Evolutionary conservation across 2,329 filamentous ascomycete species (phyloP).

Genomic region (Fusarium papillatum): DNA sequence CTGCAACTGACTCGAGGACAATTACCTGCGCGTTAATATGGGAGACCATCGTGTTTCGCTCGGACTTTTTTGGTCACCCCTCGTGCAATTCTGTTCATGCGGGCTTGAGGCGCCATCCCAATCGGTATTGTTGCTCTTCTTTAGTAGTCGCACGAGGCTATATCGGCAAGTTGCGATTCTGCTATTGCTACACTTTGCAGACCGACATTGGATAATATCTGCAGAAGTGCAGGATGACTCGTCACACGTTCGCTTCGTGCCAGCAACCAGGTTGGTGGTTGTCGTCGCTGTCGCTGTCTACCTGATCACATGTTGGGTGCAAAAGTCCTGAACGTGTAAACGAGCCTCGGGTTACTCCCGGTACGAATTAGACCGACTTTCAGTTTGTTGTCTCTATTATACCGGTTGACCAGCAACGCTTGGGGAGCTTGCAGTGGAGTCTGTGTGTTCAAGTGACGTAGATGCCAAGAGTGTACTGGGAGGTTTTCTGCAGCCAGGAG

Average conservation of each 20-base stretch:
- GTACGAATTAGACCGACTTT: not conserved
- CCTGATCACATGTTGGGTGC: not conserved
- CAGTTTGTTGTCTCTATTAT: not conserved
- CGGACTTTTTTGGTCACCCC: constrained; percentile 2
- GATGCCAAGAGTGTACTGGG: not conserved
- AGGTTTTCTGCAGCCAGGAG: not conserved
- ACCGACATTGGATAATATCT: not conserved
- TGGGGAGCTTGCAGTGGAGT: not conserved
- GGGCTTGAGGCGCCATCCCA: not conserved
- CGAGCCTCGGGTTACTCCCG: not conserved
- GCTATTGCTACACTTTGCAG: not conserved
- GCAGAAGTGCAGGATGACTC: not conserved
- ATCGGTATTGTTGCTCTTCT: not conserved
- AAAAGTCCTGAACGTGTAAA: not conserved
- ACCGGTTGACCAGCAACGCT: not conserved
- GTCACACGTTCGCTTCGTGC: not conserved
- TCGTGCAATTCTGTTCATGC: constrained; percentile 8
- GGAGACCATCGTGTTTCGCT: constrained; percentile 1
- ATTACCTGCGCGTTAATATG: not conserved
- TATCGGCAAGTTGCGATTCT: not conserved
- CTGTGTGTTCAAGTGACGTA: not conserved
- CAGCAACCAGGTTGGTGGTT: not conserved
- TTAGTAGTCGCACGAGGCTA: not conserved
- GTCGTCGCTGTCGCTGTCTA: not conserved
- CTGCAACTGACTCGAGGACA: constrained; percentile 20